Percentiles rank a stretch among this genome's conserved stretches.
phyloP scores from a whole-genome alignment of 2,329 filamentous ascomycete species.

The Neophaeococcomyces mojaviensis region DNA sequence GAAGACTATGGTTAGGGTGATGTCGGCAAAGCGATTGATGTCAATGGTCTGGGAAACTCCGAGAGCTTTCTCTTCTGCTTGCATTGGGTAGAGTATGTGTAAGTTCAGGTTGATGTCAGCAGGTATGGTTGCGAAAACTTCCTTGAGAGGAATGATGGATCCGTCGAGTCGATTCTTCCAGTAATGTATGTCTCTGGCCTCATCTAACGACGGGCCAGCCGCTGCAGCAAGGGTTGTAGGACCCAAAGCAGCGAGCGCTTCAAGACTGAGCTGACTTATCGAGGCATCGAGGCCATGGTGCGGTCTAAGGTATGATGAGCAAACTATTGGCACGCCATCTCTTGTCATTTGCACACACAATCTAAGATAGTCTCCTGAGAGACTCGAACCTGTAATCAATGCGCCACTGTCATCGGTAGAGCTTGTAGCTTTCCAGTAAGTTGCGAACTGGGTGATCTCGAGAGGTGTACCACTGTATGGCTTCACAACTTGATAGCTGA shows the following conservation, averaged over 20 bases:
- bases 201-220: slow-evolving; percentile 27
- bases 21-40: slow-evolving; percentile 79
- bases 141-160: slow-evolving; percentile 70
- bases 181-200: slow-evolving; percentile 15
- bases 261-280: slow-evolving; percentile 67
- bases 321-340: slow-evolving; percentile 79
- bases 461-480: slow-evolving; percentile 86
- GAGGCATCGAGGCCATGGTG: slow-evolving; percentile 73
- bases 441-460: slow-evolving; percentile 96
- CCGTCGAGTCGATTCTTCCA: slow-evolving; percentile 61
- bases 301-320: slow-evolving; percentile 73
- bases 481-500: slow-evolving; percentile 93
- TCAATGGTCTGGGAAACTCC: slow-evolving; percentile 64
- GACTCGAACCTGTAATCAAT: slow-evolving; percentile 86
- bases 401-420: slow-evolving; percentile 81
- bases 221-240: slow-evolving; percentile 37
- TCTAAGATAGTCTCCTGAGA: slow-evolving; percentile 91
- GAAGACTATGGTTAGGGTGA: slow-evolving; percentile 77
- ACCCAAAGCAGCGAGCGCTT: slow-evolving; percentile 25
- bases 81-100: slow-evolving; percentile 80
- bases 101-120: slow-evolving; percentile 79
- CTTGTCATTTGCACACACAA: slow-evolving; percentile 87
- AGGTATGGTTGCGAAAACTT: slow-evolving; percentile 69
- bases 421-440: slow-evolving; percentile 98
- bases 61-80: slow-evolving; percentile 61